Evolutionary conservation across 371 early-diverging fungal species (phyloP).

Genomic region (Phascolomyces articulosus): DNA sequence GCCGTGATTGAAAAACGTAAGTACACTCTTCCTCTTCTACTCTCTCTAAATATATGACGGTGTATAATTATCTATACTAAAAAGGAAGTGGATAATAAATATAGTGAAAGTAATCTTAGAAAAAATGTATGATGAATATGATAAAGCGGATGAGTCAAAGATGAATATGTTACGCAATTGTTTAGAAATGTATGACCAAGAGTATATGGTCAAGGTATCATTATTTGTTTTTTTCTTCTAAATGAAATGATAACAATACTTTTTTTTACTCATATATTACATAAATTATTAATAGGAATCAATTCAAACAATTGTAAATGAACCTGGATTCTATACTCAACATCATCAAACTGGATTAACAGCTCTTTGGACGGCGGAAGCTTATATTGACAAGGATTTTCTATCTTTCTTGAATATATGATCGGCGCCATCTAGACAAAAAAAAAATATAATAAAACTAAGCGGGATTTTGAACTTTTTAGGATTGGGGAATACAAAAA

Average conservation of each 20-base stretch:
- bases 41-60: no score
- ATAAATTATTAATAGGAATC: conserved; percentile 17
- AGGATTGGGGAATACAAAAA: not conserved
- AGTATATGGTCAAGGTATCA: conserved; percentile 25
- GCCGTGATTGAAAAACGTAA: conserved; percentile 1
- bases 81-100: not conserved
- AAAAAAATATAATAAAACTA: not conserved
- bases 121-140: conserved; percentile 20
- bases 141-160: conserved; percentile 7
- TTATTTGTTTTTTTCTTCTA: no score
- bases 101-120: conserved; percentile 18
- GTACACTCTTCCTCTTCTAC: no score
- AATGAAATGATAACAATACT: no score
- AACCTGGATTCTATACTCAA: conserved; percentile 15
- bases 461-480: conserved; percentile 1
- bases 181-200: conserved; percentile 18
- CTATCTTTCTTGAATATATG: not conserved
- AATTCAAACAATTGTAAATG: conserved; percentile 13
- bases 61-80: not conserved
- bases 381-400: not conserved
- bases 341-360: conserved; percentile 6
- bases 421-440: conserved; percentile 4
- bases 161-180: conserved; percentile 2
- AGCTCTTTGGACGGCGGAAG: conserved; percentile 3
- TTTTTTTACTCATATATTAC: no score